Evolutionary conservation across 345 rosid species (phyloP).

Genomic region (Bruguiera parviflora): DNA sequence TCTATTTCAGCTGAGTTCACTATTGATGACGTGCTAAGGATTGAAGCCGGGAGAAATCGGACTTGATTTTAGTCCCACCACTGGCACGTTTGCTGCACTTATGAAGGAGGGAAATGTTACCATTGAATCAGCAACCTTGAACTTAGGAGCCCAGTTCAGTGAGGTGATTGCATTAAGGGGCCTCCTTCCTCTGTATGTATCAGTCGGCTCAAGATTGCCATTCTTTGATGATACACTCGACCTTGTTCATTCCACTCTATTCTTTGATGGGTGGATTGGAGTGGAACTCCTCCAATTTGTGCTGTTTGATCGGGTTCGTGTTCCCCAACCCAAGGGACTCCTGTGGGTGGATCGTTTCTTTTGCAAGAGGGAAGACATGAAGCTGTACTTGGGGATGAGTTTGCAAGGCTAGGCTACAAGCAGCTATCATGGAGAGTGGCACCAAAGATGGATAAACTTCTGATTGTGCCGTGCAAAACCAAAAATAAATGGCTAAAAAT

Average conservation of each 20-base stretch:
- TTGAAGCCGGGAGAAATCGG: conserved; percentile 50
- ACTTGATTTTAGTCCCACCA: conserved; percentile 51
- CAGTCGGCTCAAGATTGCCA: conserved; percentile 50
- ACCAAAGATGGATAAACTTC: no score
- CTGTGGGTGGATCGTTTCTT: conserved; percentile 59
- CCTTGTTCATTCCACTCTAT: conserved; percentile 43
- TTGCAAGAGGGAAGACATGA: conserved; percentile 40
- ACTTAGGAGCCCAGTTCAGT: conserved; percentile 51
- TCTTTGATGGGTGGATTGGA: conserved; percentile 54
- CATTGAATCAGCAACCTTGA: conserved; percentile 39
- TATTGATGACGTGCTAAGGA: conserved; percentile 40
- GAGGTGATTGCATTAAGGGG: conserved; percentile 55
- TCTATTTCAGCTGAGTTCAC: conserved; percentile 47
- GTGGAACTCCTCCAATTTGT: conserved; percentile 43
- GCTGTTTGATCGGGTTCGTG: conserved; percentile 48
- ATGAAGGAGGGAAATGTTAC: conserved; percentile 50
- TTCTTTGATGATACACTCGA: conserved; percentile 59
- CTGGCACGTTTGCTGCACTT: conserved; percentile 53
- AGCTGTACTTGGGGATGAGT: conserved; percentile 40
- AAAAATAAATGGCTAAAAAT: neutral
- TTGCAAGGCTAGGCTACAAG: conserved; percentile 39
- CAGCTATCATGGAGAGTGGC: conserved; percentile 45
- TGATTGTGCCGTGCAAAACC: neutral
- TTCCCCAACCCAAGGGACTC: conserved; percentile 43
- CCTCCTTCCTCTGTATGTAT: conserved; percentile 43